Base-by-base conservation (phyloP, 306 rosid genomes). In the Ceratonia siliqua region DNA sequence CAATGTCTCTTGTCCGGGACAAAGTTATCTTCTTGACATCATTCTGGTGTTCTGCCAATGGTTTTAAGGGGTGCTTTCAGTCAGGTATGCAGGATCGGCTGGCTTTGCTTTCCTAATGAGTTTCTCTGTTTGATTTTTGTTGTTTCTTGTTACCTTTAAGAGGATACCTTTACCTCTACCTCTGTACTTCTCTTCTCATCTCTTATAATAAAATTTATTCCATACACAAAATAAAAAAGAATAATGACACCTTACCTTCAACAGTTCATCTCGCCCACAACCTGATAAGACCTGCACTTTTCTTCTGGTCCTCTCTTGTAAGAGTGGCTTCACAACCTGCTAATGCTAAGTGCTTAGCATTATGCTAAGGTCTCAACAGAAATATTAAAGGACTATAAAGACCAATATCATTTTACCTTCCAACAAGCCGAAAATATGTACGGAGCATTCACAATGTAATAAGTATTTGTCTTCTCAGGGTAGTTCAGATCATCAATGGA, bases 241-340 rank as follows among this genome's bases (percentile, higher is more conserved):
- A 8, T 1, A 30, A 78, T 5, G 46, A 13, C 20, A 38, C 14
- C 21, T 68, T 86, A 91, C 99, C 90, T 94, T 85, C 81, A 94
- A 78, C 66, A 94, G 83, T 81, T 94, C 99, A 78, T 94, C 97
- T 81, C 85, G 84, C 30, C 99, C 99, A 69, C 85, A 81, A 54
- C 97, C 99, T 22, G 83, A 82, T 78, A 94, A 78, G 68, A 94
- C 96, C 70, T 94, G 96, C 72, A 92, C 82, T 65, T 94, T 94
- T 84, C 71, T 92, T 74, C 91, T 88, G 4, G 99, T 94, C 78
- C 97, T 90, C 80, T 94, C 99, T 81, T 94, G 99, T 77, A 94
- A 85, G 65, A 94, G 99, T 62, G 99, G 99, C 85, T 89, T 91
- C 82, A 94, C 97, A 68, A 90, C 99, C 98, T 92, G 88, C 30